Conservation (phyloP, 2,329 filamentous ascomycete species). For the Ophiocordyceps camponoti-rufipedis region DNA sequence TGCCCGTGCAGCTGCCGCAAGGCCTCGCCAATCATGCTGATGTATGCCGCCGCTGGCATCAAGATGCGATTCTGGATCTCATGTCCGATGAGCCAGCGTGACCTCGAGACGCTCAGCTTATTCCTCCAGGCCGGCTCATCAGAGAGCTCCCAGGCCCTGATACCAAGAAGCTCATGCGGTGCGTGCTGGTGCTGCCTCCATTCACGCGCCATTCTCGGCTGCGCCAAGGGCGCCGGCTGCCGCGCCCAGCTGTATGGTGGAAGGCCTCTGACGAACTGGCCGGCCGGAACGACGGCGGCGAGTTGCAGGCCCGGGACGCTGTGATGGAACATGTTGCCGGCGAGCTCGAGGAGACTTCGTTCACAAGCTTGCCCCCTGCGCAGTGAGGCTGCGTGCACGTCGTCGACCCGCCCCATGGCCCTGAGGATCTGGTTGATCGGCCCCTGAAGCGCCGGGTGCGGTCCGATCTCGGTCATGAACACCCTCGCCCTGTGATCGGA, state of each 20-base stretch:
- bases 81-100: background rate
- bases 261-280: background rate
- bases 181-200: background rate
- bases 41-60: background rate
- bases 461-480: background rate
- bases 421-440: background rate
- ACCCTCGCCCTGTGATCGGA: background rate
- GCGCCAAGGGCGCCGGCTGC: too few relatives aligned
- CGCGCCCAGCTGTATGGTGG: too few relatives aligned
- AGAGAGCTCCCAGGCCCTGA: background rate
- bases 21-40: background rate
- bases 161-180: background rate
- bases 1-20: background rate
- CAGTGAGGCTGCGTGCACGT: too few relatives aligned
- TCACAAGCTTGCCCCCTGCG: too few relatives aligned
- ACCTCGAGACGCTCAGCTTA: background rate
- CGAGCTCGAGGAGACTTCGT: background rate
- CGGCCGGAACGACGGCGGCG: too few relatives aligned
- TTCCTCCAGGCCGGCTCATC: background rate
- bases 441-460: background rate
- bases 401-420: background rate
- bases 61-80: background rate
- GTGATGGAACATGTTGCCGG: background rate
- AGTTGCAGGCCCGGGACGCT: background rate
- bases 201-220: too few relatives aligned